Percentiles rank a stretch among this genome's conserved stretches.
phyloP scores from a whole-genome alignment of 345 rosid genomes.

The Limnanthes douglasii region DNA sequence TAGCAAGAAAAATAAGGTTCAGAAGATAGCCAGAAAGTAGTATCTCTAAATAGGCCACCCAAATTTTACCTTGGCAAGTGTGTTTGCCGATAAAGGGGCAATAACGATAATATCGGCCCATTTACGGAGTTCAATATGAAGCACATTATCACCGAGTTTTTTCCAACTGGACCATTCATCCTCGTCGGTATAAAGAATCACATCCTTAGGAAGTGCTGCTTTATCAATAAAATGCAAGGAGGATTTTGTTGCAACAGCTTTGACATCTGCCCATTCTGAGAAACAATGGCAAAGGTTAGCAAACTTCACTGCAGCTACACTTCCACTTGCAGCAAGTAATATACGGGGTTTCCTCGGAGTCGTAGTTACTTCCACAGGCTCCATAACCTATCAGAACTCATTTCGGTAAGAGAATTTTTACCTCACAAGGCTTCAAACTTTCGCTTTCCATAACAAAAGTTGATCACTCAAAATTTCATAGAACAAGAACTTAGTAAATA shows the following conservation, averaged over 20 bases:
- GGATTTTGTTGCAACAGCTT: slow-evolving; percentile 61
- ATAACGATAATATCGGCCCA: slow-evolving; percentile 96
- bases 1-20: too few species aligned
- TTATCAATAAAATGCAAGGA: slow-evolving; percentile 74
- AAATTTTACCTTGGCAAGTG: slow-evolving; percentile 65
- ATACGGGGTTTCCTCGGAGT: slow-evolving; percentile 41
- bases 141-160: slow-evolving; percentile 73
- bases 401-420: too few species aligned
- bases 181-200: slow-evolving; percentile 59
- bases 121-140: slow-evolving; percentile 77
- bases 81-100: slow-evolving; percentile 91
- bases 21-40: neutral
- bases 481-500: too few species aligned
- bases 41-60: too few species aligned
- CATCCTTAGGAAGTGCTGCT: slow-evolving; percentile 52
- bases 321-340: slow-evolving; percentile 78
- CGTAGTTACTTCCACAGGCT: slow-evolving; percentile 15
- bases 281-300: slow-evolving; percentile 77
- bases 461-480: too few species aligned
- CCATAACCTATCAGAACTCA: too few species aligned
- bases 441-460: too few species aligned
- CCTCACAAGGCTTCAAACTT: too few species aligned
- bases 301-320: slow-evolving; percentile 86
- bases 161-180: slow-evolving; percentile 93
- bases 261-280: slow-evolving; percentile 83